Conservation (phyloP, 1,139 yeast genomes). For the Geotrichum armillariae region DNA sequence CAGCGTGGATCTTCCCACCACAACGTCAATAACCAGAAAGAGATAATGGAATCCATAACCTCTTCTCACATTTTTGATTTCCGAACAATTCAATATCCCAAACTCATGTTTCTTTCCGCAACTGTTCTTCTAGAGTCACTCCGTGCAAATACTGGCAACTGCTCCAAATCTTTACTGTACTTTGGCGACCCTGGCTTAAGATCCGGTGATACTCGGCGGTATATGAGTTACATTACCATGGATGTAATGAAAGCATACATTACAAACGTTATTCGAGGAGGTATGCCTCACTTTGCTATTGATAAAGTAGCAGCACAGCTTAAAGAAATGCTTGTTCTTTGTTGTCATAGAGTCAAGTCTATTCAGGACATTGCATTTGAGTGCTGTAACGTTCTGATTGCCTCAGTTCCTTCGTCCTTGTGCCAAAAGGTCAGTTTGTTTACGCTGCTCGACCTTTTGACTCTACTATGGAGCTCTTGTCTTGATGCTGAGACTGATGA, state of each 20-base stretch:
- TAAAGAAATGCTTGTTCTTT: constrained; percentile 61
- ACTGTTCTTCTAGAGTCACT: constrained; percentile 75
- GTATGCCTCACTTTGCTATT: constrained; percentile 47
- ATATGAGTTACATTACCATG: constrained; percentile 64
- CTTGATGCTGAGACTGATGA: constrained; percentile 85
- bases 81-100: constrained; percentile 67
- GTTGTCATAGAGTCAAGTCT: constrained; percentile 76
- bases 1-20: constrained; percentile 87
- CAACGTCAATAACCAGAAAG: constrained; percentile 75
- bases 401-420: constrained; percentile 73
- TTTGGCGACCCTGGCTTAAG: constrained; percentile 83
- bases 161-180: constrained; percentile 72
- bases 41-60: constrained; percentile 40
- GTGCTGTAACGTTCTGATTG: constrained; percentile 71
- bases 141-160: constrained; percentile 77
- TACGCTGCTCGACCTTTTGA: constrained; percentile 76
- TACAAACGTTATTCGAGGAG: constrained; percentile 47
- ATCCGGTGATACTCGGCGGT: constrained; percentile 70
- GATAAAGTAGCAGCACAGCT: constrained; percentile 69
- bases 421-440: constrained; percentile 74
- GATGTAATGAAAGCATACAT: constrained; percentile 62
- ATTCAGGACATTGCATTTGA: constrained; percentile 81
- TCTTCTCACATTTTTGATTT: constrained; percentile 36
- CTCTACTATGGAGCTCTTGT: constrained; percentile 74
- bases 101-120: constrained; percentile 86